phyloP scores from a whole-genome alignment of 164 flowering plant genomes.

The Aristolochia contorta region DNA sequence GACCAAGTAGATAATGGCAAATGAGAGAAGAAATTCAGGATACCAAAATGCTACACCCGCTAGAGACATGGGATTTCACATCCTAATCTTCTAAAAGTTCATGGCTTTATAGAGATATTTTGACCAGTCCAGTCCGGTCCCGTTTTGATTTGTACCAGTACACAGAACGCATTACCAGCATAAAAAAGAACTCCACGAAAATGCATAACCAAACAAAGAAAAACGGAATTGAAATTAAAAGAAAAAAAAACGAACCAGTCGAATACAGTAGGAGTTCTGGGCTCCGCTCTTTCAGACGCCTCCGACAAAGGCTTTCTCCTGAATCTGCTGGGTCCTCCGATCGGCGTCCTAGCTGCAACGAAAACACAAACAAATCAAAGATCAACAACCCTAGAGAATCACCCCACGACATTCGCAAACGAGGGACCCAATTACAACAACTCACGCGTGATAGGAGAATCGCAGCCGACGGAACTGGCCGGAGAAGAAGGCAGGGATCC shows the following conservation, averaged over 20 bases:
- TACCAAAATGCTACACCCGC: too few relatives aligned
- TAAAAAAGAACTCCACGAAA: too few relatives aligned
- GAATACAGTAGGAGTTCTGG: slow-evolving; percentile 43
- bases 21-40: too few relatives aligned
- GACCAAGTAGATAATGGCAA: too few relatives aligned
- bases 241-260: slow-evolving; percentile 41
- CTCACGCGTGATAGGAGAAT: slow-evolving; percentile 55
- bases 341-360: slow-evolving; percentile 40
- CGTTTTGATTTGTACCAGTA: too few relatives aligned
- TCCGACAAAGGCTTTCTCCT: slow-evolving; percentile 37
- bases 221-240: too few relatives aligned
- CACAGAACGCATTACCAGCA: neutral
- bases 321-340: slow-evolving; percentile 29
- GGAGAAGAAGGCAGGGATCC: slow-evolving; percentile 34
- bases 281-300: slow-evolving; percentile 30
- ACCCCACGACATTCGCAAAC: too few relatives aligned
- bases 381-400: neutral
- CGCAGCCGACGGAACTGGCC: slow-evolving; percentile 29
- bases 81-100: too few relatives aligned
- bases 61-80: too few relatives aligned
- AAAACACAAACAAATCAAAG: neutral
- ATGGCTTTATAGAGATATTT: too few relatives aligned
- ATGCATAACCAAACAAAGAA: neutral
- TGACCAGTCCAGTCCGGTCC: too few relatives aligned
- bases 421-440: too few relatives aligned